Evolutionary conservation across 2,329 filamentous ascomycete genomes (phyloP).

Genomic region (Mollisiaceae sp.): DNA sequence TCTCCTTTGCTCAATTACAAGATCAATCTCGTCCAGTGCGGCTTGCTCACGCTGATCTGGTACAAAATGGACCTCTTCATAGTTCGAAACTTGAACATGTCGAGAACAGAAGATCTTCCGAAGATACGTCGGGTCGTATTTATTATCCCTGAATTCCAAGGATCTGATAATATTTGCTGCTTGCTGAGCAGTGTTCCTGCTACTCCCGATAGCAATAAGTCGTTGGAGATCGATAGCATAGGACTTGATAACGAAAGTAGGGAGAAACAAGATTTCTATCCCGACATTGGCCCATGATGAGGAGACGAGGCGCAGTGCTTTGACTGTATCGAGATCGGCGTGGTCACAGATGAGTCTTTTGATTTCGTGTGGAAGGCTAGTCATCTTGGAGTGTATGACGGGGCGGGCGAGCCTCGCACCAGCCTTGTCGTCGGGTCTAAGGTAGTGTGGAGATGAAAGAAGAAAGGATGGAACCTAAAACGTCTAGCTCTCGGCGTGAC

Average conservation of each 20-base stretch:
- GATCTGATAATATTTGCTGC: slow-evolving; percentile 25
- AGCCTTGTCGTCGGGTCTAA: not conserved
- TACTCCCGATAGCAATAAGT: slow-evolving; percentile 21
- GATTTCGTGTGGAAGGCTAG: slow-evolving; percentile 27
- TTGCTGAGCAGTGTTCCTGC: slow-evolving; percentile 13
- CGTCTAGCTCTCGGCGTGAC: not conserved
- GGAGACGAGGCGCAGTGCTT: slow-evolving; percentile 25
- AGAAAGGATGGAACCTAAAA: not conserved
- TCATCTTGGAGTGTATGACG: not conserved
- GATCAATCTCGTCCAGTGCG: slow-evolving; percentile 29
- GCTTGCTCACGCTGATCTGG: slow-evolving; percentile 21
- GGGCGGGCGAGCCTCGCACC: not conserved
- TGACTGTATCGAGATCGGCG: slow-evolving; percentile 21
- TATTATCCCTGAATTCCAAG: slow-evolving; percentile 23
- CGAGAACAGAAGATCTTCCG: slow-evolving; percentile 27
- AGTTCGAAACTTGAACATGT: slow-evolving; percentile 19
- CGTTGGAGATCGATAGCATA: slow-evolving; percentile 48
- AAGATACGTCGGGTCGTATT: slow-evolving; percentile 27
- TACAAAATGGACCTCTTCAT: slow-evolving; percentile 23
- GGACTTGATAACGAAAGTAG: slow-evolving; percentile 53
- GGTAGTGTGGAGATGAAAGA: not conserved
- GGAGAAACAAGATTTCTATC: slow-evolving; percentile 42
- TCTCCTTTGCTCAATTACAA: slow-evolving; percentile 16
- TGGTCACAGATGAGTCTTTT: slow-evolving; percentile 27
- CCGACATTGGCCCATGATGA: slow-evolving; percentile 26